phyloP scores from a whole-genome alignment of 805 yeast genomes.

The Tetrapisispora pingtungensis region DNA sequence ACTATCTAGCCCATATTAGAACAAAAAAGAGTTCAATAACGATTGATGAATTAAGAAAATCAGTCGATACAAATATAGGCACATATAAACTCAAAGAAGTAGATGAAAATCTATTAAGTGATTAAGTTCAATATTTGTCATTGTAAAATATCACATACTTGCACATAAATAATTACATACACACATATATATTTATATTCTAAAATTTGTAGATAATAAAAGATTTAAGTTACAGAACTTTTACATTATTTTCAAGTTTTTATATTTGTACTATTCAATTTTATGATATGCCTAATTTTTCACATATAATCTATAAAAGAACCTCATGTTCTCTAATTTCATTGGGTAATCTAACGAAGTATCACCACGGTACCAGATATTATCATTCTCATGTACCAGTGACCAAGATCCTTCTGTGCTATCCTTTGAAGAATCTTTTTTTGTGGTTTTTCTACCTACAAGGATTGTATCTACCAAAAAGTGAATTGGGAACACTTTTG shows the following conservation, averaged over 20 bases:
- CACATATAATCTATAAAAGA: conserved; percentile 65
- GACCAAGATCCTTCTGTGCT: conserved; percentile 55
- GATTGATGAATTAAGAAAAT: background rate
- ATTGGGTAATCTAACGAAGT: conserved; percentile 47
- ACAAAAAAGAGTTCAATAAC: background rate
- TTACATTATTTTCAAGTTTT: too few species aligned
- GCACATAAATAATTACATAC: background rate
- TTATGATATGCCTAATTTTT: conserved; percentile 30
- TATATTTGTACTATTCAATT: background rate
- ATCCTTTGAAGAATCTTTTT: background rate
- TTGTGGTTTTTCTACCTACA: conserved; percentile 37
- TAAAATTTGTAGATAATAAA: background rate
- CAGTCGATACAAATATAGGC: background rate
- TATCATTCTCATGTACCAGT: conserved; percentile 53
- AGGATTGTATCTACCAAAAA: conserved; percentile 67
- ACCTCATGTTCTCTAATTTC: conserved; percentile 80
- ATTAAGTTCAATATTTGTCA: too few species aligned
- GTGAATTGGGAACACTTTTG: conserved; percentile 72
- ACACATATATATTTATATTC: background rate
- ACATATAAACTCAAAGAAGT: background rate
- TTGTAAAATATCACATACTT: background rate
- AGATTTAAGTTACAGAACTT: background rate
- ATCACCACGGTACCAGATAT: conserved; percentile 68
- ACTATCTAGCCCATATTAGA: conserved; percentile 15
- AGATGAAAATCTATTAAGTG: background rate